Evolutionary conservation across 2,329 filamentous ascomycete species (phyloP).

Genomic region (Ceratocystis ficicola): DNA sequence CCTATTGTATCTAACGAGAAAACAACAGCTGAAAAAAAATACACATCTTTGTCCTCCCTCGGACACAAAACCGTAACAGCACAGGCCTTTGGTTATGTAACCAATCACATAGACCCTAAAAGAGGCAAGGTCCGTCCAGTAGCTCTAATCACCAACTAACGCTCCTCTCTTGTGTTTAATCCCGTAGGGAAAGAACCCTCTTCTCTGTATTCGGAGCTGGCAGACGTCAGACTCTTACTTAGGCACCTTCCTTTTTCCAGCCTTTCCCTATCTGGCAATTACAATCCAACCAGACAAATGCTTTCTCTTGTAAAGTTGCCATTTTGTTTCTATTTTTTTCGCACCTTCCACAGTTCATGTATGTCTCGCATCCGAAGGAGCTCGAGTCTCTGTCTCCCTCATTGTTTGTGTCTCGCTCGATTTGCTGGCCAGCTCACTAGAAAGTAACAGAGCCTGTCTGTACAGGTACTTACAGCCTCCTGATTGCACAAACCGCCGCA

Average conservation of each 20-base stretch:
- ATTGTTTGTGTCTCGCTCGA: not conserved
- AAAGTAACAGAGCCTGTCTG: no score
- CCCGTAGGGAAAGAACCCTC: no score
- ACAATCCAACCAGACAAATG: not conserved
- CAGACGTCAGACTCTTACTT: not conserved
- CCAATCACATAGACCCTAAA: no score
- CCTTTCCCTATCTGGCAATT: not conserved
- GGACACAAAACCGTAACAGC: no score
- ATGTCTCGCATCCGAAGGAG: not conserved
- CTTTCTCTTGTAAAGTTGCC: not conserved
- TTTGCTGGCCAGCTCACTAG: not conserved
- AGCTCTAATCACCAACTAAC: no score
- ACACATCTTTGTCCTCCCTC: no score
- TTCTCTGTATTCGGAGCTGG: no score
- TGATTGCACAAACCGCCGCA: no score
- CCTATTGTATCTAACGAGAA: not conserved
- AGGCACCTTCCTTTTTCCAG: not conserved
- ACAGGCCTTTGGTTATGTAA: no score
- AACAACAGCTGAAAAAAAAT: not conserved
- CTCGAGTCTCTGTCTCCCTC: not conserved
- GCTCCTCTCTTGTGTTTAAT: no score
- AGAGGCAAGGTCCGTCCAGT: no score
- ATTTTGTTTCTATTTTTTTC: slow-evolving; percentile 1
- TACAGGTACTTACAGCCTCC: no score
- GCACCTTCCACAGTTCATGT: slow-evolving; percentile 1